phyloP scores from a whole-genome alignment of 2,329 filamentous ascomycete species.

The Diaporthe australafricana region DNA sequence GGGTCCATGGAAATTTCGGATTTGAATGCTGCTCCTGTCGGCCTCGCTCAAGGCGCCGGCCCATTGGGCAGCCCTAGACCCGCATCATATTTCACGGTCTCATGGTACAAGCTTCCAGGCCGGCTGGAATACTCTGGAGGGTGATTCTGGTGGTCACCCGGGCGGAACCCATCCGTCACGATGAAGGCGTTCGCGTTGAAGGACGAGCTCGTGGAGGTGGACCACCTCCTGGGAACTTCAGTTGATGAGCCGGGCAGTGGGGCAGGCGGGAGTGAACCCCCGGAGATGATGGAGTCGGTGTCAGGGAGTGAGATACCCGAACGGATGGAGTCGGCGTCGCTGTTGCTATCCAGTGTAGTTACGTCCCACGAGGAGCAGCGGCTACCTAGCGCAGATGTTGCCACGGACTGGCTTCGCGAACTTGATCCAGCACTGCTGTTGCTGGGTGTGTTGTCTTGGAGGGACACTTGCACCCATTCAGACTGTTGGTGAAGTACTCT shows the following conservation, averaged over 20 bases:
- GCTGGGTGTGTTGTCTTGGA: not conserved
- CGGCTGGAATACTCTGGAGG: constrained; percentile 29
- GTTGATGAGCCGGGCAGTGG: constrained; percentile 11
- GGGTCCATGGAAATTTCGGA: not conserved
- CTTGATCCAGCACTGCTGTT: constrained; percentile 2
- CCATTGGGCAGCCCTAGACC: constrained; percentile 18
- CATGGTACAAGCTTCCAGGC: constrained; percentile 37
- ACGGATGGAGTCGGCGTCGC: constrained; percentile 30
- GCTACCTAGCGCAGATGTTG: not conserved
- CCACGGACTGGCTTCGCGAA: constrained; percentile 4
- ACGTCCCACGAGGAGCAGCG: constrained; percentile 23
- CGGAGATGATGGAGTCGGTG: constrained; percentile 15
- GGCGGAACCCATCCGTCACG: constrained; percentile 34
- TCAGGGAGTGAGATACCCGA: constrained; percentile 26
- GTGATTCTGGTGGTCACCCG: not conserved
- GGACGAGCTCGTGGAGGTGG: constrained; percentile 38
- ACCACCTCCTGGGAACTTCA: constrained; percentile 30
- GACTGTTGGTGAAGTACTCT: not conserved
- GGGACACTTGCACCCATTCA: constrained; percentile 10
- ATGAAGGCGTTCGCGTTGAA: constrained; percentile 32
- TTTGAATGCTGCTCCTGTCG: not conserved
- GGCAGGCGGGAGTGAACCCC: constrained; percentile 16
- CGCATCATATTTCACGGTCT: constrained; percentile 36
- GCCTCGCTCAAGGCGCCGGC: constrained; percentile 17
- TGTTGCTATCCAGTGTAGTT: constrained; percentile 32